These are phyloP conservation scores for Solanum pimpinellifolium DNA, from an alignment of 257 asterid species.

Conservation along the genomic window DNA sequence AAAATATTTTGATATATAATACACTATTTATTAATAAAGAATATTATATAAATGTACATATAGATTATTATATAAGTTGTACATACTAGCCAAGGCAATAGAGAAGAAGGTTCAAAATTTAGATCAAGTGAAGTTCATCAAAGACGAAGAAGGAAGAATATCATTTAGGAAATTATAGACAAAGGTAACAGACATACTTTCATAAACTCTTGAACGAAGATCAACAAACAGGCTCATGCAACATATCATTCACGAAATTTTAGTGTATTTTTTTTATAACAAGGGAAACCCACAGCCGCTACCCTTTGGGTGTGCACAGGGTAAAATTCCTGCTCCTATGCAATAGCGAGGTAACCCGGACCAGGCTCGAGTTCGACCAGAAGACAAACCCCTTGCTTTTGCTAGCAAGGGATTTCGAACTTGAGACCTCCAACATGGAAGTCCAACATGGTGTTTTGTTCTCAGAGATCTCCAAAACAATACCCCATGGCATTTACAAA, in stretches of 20 bases:
- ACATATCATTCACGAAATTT: neutral
- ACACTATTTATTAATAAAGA: neutral
- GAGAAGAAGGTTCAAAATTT: neutral
- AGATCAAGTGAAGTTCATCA: neutral
- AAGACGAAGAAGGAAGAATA: neutral
- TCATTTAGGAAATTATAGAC: neutral
- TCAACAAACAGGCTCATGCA: neutral
- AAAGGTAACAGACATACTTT: neutral
- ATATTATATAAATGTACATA: neutral
- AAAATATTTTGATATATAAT: neutral
- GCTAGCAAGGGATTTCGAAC: too few species aligned
- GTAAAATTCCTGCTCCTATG: too few species aligned
- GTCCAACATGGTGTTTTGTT: neutral
- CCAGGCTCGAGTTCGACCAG: too few species aligned
- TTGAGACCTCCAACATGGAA: too few species aligned
- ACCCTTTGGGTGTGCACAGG: too few species aligned
- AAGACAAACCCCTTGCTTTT: too few species aligned
- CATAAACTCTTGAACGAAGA: neutral
- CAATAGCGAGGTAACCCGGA: too few species aligned
- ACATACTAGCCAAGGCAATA: neutral
- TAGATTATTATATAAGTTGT: too few species aligned
- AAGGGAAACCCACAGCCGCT: too few species aligned
- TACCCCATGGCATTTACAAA: neutral
- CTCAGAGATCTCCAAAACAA: neutral
- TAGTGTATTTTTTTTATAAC: too few species aligned